phyloP scores from a whole-genome alignment of 139 green algal species.

The Auxenochlorella pyrenoidosa region DNA sequence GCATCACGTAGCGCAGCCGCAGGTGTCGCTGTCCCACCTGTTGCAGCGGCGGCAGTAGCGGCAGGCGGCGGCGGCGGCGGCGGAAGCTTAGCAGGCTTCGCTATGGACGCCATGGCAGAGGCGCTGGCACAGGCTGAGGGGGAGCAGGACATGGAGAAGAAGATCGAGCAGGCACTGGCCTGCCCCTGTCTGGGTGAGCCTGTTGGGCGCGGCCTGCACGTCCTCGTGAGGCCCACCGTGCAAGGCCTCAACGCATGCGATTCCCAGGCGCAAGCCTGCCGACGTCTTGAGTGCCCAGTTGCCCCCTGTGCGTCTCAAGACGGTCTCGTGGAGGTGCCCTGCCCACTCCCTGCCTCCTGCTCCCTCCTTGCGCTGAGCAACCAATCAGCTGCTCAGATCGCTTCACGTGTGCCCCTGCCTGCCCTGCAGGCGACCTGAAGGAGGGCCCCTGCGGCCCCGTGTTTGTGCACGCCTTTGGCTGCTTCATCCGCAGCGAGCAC shows the following conservation, averaged over 20 bases:
- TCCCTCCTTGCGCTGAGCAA: neutral
- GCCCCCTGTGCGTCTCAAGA: no score
- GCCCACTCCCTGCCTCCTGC: no score
- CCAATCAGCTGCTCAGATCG: neutral
- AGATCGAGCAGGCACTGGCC: slow-evolving; percentile 44
- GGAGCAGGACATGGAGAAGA: slow-evolving; percentile 49
- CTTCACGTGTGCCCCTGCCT: neutral
- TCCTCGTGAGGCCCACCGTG: neutral
- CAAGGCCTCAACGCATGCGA: no score
- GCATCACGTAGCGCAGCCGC: no score
- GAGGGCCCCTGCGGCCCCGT: slow-evolving; percentile 43
- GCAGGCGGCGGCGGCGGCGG: neutral
- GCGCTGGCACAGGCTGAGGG: slow-evolving; percentile 21
- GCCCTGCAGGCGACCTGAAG: slow-evolving; percentile 42
- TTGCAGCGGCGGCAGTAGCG: no score
- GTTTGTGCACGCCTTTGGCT: slow-evolving; percentile 48
- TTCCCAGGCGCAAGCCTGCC: no score
- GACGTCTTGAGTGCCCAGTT: no score
- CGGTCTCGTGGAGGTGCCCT: no score
- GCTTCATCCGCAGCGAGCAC: slow-evolving; percentile 47
- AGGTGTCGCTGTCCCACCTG: no score
- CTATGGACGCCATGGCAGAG: slow-evolving; percentile 35
- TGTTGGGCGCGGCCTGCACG: no score
- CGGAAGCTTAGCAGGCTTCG: neutral
- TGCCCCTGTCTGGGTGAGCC: slow-evolving; percentile 50